Conservation (phyloP, 2,329 filamentous ascomycete species). For the Colletotrichum noveboracense region DNA sequence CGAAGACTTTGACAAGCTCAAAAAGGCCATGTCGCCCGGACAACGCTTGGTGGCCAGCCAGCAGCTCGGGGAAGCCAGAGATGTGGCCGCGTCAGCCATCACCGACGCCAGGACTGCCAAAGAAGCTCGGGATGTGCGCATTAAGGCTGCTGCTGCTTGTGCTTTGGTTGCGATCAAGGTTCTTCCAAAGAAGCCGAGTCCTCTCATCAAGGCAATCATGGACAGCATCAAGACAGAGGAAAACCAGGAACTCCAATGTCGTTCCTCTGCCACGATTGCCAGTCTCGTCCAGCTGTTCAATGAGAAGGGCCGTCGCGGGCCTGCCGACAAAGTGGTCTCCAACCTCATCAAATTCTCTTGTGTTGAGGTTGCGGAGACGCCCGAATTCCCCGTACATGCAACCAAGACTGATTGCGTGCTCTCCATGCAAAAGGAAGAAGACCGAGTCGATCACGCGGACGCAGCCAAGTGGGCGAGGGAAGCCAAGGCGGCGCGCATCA, state of each 20-base stretch:
- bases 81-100: slow-evolving; percentile 73
- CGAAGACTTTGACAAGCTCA: slow-evolving; percentile 86
- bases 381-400: slow-evolving; percentile 88
- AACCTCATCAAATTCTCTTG: slow-evolving; percentile 98
- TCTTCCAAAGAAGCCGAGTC: slow-evolving; percentile 90
- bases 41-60: slow-evolving; percentile 85
- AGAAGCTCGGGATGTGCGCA: slow-evolving; percentile 80
- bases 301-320: slow-evolving; percentile 76
- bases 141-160: slow-evolving; percentile 85
- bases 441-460: slow-evolving; percentile 90
- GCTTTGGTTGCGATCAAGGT: slow-evolving; percentile 87
- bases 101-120: slow-evolving; percentile 82
- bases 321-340: slow-evolving; percentile 93
- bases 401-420: slow-evolving; percentile 80
- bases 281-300: slow-evolving; percentile 87
- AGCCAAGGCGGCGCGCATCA: slow-evolving; percentile 86
- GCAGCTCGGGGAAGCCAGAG: slow-evolving; percentile 78
- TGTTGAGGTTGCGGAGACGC: slow-evolving; percentile 96
- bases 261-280: slow-evolving; percentile 85
- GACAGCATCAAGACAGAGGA: slow-evolving; percentile 97
- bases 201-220: slow-evolving; percentile 96
- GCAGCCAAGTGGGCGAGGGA: slow-evolving; percentile 89
- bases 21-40: slow-evolving; percentile 86
- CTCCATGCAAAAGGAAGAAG: slow-evolving; percentile 96
- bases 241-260: slow-evolving; percentile 84